Conservation (phyloP, 2,329 filamentous ascomycete species). For the Diaporthe sp. region DNA sequence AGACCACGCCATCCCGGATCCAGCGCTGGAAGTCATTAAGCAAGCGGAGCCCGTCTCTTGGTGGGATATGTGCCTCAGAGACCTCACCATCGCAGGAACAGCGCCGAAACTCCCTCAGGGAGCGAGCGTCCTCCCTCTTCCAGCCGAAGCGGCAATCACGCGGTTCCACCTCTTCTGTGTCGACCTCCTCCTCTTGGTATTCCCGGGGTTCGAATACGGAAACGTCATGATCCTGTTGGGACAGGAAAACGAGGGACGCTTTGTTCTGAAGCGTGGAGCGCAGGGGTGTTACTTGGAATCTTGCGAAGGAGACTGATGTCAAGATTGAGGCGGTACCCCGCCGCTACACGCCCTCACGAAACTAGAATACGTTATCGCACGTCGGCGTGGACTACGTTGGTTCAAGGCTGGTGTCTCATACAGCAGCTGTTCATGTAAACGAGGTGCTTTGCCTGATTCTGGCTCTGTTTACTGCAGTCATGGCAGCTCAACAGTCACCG, state of each 20-base stretch:
- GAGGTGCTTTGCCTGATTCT: neutral
- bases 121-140: neutral
- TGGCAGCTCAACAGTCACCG: neutral
- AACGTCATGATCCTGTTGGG: too few relatives aligned
- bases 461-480: neutral
- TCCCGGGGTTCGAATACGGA: neutral
- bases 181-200: neutral
- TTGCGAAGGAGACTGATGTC: neutral
- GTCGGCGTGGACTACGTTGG: neutral
- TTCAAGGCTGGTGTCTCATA: neutral
- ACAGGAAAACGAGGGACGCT: neutral
- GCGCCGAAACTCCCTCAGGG: neutral
- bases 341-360: neutral
- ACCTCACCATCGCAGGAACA: neutral
- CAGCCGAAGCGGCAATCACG: neutral
- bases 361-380: neutral
- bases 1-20: neutral
- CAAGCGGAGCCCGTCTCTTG: neutral
- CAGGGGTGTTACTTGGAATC: neutral
- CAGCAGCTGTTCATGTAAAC: too few relatives aligned
- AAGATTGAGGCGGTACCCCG: neutral
- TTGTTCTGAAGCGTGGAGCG: neutral
- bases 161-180: neutral
- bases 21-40: neutral
- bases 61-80: conserved; percentile 6